Evolutionary conservation across 176 grass and related monocot species (phyloP).

Genomic region (Carex kokanica): DNA sequence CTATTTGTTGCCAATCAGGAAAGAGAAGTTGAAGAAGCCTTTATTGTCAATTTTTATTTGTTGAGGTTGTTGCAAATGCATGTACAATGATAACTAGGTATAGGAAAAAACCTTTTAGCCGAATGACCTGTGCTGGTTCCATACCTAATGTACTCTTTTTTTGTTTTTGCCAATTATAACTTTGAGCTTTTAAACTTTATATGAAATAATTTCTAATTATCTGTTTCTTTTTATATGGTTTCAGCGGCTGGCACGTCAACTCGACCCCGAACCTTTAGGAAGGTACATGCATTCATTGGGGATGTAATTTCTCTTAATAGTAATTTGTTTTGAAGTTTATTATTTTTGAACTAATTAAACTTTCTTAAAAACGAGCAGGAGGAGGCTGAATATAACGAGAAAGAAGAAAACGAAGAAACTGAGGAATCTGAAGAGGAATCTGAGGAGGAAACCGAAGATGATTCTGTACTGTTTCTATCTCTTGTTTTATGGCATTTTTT

Average conservation of each 20-base stretch:
- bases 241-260: slow-evolving; percentile 79
- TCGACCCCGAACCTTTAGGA: slow-evolving; percentile 74
- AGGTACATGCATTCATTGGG: slow-evolving; percentile 36
- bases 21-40: background rate
- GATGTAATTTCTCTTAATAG: background rate
- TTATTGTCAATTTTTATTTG: background rate
- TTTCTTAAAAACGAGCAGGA: slow-evolving; percentile 39
- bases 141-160: background rate
- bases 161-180: background rate
- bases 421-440: slow-evolving; percentile 75
- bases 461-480: slow-evolving; percentile 21
- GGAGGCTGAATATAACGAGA: slow-evolving; percentile 51
- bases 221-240: slow-evolving; percentile 40
- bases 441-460: slow-evolving; percentile 58
- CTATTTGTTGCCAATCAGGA: background rate
- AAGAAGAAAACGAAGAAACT: slow-evolving; percentile 59
- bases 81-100: background rate
- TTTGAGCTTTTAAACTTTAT: background rate
- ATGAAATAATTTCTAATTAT: background rate
- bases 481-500: background rate
- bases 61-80: background rate
- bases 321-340: background rate
- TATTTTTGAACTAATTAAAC: slow-evolving; percentile 22
- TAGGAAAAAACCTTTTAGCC: background rate
- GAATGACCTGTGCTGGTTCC: background rate